phyloP scores from a whole-genome alignment of 352 stramenopile genomes.

The Phytophthora cryptogea region DNA sequence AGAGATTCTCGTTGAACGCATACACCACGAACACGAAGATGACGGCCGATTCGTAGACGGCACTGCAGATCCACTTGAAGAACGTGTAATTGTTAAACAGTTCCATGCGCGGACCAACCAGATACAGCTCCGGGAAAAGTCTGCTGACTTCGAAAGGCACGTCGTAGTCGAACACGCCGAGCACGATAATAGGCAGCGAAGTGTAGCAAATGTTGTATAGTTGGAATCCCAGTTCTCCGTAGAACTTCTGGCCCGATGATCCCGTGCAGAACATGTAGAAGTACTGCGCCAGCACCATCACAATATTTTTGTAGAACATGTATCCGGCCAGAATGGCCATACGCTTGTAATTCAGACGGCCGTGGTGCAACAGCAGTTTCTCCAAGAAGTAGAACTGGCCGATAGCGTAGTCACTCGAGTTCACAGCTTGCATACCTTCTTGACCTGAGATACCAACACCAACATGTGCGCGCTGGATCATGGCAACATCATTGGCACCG shows the following conservation, averaged over 20 bases:
- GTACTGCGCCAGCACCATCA: slow-evolving; percentile 90
- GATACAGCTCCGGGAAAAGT: slow-evolving; percentile 81
- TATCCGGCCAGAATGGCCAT: slow-evolving; percentile 94
- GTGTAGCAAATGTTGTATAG: slow-evolving; percentile 96
- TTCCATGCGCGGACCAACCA: slow-evolving; percentile 72
- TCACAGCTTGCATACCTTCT: slow-evolving; percentile 96
- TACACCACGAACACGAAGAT: slow-evolving; percentile 78
- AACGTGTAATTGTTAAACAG: slow-evolving; percentile 86
- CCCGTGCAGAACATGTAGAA: slow-evolving; percentile 92
- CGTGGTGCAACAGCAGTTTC: slow-evolving; percentile 96
- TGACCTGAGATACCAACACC: slow-evolving; percentile 91
- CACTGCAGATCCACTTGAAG: slow-evolving; percentile 86
- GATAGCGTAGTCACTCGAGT: slow-evolving; percentile 97
- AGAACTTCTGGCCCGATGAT: slow-evolving; percentile 89
- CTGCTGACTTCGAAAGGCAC: slow-evolving; percentile 65
- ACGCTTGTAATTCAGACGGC: slow-evolving; percentile 97
- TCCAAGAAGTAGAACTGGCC: slow-evolving; percentile 96
- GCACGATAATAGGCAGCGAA: slow-evolving; percentile 89
- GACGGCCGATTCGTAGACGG: slow-evolving; percentile 68
- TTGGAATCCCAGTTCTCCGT: slow-evolving; percentile 78
- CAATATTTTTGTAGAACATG: slow-evolving; percentile 99
- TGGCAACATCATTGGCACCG: slow-evolving; percentile 94
- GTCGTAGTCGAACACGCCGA: slow-evolving; percentile 84
- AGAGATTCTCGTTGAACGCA: slow-evolving; percentile 70
- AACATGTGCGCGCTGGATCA: slow-evolving; percentile 93